Conservation (phyloP, 1,284 basidiomycete genomes). For the Ceratobasidium sp. region DNA sequence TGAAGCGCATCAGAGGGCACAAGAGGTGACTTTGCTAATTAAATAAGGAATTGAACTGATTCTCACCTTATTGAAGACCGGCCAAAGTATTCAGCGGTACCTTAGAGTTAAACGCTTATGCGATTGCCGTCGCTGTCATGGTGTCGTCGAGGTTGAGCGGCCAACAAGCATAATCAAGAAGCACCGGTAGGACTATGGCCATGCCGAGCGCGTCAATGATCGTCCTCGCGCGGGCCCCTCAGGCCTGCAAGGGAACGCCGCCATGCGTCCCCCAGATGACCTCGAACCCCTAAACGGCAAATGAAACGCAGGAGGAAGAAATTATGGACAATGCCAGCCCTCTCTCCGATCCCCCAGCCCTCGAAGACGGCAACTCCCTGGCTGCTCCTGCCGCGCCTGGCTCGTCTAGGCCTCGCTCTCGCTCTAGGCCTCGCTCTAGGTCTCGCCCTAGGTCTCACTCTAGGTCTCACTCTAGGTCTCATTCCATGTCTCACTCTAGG, state of each 20-base stretch:
- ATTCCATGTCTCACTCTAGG: neutral
- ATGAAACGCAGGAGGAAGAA: neutral
- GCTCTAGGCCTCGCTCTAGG: neutral
- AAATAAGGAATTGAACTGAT: neutral
- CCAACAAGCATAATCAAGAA: neutral
- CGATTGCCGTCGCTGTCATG: neutral
- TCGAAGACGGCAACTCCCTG: too few relatives aligned
- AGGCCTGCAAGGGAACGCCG: neutral
- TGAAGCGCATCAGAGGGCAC: neutral
- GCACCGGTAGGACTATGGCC: neutral
- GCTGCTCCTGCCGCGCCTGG: too few relatives aligned
- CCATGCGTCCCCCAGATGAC: neutral
- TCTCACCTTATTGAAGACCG: neutral
- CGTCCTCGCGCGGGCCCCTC: neutral
- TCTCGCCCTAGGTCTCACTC: neutral
- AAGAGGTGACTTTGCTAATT: neutral
- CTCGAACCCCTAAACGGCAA: neutral
- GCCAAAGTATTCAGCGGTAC: neutral
- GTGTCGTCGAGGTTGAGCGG: neutral
- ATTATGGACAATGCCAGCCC: neutral
- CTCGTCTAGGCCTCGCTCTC: neutral
- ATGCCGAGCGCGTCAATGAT: neutral
- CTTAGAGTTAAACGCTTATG: neutral
- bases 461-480: neutral
- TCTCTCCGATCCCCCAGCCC: neutral